A percentile compares a stretch with the other conserved stretches of the same genome.
Evolutionary conservation across 2,329 filamentous ascomycete species (phyloP).

Genomic region (Sclerotiophoma versabilis): DNA sequence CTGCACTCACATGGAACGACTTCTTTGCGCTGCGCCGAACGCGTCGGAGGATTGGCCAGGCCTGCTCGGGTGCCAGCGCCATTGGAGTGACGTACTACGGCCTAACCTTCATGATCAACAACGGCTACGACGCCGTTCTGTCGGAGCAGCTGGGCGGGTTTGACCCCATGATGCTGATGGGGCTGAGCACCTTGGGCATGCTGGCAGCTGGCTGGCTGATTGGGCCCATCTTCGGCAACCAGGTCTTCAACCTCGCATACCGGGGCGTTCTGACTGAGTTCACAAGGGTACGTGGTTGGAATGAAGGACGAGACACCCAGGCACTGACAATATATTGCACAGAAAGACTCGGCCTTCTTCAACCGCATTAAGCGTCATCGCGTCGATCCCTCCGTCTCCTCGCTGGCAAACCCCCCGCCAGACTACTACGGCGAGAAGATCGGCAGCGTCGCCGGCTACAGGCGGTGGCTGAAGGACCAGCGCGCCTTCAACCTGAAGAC

Average conservation of each 20-base stretch:
- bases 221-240: constrained; percentile 82
- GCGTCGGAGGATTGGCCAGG: constrained; percentile 82
- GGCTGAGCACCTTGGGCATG: constrained; percentile 77
- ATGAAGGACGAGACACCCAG: background rate
- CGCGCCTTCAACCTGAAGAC: constrained; percentile 87
- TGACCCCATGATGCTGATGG: constrained; percentile 86
- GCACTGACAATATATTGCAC: constrained; percentile 14
- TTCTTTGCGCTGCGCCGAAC: constrained; percentile 91
- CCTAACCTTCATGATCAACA: constrained; percentile 70
- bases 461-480: constrained; percentile 97
- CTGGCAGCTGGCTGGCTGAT: constrained; percentile 86
- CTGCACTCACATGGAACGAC: constrained; percentile 73
- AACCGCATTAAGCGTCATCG: constrained; percentile 88
- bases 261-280: constrained; percentile 75
- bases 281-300: constrained; percentile 62
- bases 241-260: constrained; percentile 79
- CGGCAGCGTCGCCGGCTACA: constrained; percentile 86
- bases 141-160: constrained; percentile 80
- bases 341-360: constrained; percentile 96
- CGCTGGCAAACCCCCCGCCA: constrained; percentile 88
- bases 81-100: constrained; percentile 68
- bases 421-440: constrained; percentile 99
- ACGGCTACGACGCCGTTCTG: constrained; percentile 70
- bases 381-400: constrained; percentile 88
- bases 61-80: constrained; percentile 74